These are phyloP conservation scores for Agrocybe chaxingu DNA, from an alignment of 768 basidiomycete genomes.

Conservation along the genomic window DNA sequence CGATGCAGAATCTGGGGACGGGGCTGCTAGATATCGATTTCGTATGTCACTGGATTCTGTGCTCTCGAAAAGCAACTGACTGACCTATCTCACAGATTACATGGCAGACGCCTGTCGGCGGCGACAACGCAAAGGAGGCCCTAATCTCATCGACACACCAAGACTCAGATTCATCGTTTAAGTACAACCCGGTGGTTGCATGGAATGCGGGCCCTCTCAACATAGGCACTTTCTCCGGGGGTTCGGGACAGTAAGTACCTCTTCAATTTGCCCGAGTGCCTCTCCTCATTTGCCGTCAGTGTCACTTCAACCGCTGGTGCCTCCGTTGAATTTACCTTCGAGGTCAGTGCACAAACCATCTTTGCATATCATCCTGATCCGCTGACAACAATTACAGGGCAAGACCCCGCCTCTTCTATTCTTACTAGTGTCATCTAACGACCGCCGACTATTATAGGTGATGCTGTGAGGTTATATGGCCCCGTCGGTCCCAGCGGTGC, in stretches of 20 bases:
- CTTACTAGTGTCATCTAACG: not conserved
- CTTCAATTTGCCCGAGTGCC: not conserved
- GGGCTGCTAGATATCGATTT: slow-evolving; percentile 45
- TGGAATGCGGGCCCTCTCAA: slow-evolving; percentile 32
- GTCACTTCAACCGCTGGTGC: slow-evolving; percentile 19
- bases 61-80: not conserved
- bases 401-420: not conserved
- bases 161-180: slow-evolving; percentile 34
- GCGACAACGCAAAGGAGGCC: slow-evolving; percentile 13
- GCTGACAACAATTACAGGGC: not conserved
- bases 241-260: slow-evolving; percentile 39
- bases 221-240: slow-evolving; percentile 40
- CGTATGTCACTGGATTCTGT: slow-evolving; percentile 25
- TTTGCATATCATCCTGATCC: not conserved
- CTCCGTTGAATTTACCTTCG: slow-evolving; percentile 21
- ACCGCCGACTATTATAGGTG: slow-evolving; percentile 11
- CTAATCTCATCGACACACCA: slow-evolving; percentile 25
- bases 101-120: slow-evolving; percentile 28
- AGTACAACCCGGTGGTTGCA: slow-evolving; percentile 24
- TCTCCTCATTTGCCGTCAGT: slow-evolving; percentile 11
- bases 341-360: slow-evolving; percentile 10
- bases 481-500: slow-evolving; percentile 29
- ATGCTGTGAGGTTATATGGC: slow-evolving; percentile 35
- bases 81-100: slow-evolving; percentile 24
- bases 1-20: slow-evolving; percentile 25